Base-by-base conservation (phyloP, 2,329 filamentous ascomycete species). In the Stagonosporopsis chrysanthemi region DNA sequence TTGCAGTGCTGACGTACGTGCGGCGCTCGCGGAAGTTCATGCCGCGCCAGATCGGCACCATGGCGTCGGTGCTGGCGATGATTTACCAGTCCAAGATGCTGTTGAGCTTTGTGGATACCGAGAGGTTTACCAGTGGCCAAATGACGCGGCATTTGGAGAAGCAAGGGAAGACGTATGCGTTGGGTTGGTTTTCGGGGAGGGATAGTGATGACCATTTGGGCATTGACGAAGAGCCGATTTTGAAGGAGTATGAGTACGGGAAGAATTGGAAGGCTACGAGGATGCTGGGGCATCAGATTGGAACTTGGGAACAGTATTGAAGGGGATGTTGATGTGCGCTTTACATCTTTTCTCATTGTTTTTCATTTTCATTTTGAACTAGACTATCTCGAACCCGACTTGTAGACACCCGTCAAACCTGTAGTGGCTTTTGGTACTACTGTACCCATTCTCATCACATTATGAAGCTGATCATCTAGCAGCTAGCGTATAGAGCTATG, bases 1-100 rank as follows among this genome's bases (percentile, higher is more conserved):
- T 89, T 22, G 84, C 88, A 0, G 73, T 76, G 1, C 67, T 87
- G 1, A 87, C 90, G 17, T 89, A 89, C 67, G 55, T 80, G 17
- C 83, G 84, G 1, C 85, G 90, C 14, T 82, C 87, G 0, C 85
- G 87, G 52, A 85, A 90, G 2, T 92, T 93, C 74, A 79, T 93
- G 53, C 90, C 90, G 1, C 84, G 90, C 4, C 89, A 92, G 78
- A 90, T 90, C 4, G 91, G 88, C 66, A 92, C 90, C 19, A 92
- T 94, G 65, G 87, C 90, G 1, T 88, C 85, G 40, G 85, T 92
- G 50, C 80, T 94, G 51, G 89, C 89, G 0, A 93, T 89, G 69
- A 90, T 93, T 58, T 88, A 93, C 75, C 89, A 92, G 77, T 89
- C 85, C 73, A 90, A 90, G 76, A 92, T 93, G 90, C 78, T 93